A percentile compares a stretch with the other conserved stretches of the same genome.
phyloP scores from a whole-genome alignment of 345 rosid genomes.

The Euphorbia lathyris region DNA sequence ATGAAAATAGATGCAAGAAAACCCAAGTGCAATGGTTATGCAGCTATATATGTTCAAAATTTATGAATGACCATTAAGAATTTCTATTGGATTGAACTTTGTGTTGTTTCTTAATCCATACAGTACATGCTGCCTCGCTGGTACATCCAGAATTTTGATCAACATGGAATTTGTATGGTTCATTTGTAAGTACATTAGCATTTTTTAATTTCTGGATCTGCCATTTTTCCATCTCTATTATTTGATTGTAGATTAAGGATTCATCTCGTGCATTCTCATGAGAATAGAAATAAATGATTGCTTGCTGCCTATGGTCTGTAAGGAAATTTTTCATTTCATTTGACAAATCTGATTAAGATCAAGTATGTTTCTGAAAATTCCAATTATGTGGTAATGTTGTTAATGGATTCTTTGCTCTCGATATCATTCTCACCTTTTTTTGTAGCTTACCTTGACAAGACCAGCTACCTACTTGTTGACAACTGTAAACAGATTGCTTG shows the following conservation, averaged over 20 bases:
- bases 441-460: slow-evolving; percentile 72
- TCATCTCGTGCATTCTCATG: not conserved
- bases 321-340: not conserved
- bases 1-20: not conserved
- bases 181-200: slow-evolving; percentile 65
- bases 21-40: no score
- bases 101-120: slow-evolving; percentile 15
- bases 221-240: slow-evolving; percentile 13
- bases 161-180: slow-evolving; percentile 57
- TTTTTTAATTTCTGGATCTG: slow-evolving; percentile 4
- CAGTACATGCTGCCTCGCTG: slow-evolving; percentile 86
- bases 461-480: slow-evolving; percentile 69
- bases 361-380: not conserved
- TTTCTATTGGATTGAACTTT: not conserved
- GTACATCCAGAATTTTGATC: slow-evolving; percentile 81
- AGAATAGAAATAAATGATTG: slow-evolving; percentile 1
- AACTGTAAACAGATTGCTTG: slow-evolving; percentile 63
- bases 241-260: not conserved
- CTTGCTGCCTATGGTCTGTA: not conserved
- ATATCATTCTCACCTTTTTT: slow-evolving; percentile 82
- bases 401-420: slow-evolving; percentile 83
- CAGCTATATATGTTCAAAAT: not conserved
- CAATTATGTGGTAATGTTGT: slow-evolving; percentile 25
- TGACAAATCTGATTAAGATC: not conserved
- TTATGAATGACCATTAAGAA: not conserved